A percentile compares a stretch with the other conserved stretches of the same genome.
Conservation (phyloP, 169 alveolate species). For the Eimeria necatrix region DNA sequence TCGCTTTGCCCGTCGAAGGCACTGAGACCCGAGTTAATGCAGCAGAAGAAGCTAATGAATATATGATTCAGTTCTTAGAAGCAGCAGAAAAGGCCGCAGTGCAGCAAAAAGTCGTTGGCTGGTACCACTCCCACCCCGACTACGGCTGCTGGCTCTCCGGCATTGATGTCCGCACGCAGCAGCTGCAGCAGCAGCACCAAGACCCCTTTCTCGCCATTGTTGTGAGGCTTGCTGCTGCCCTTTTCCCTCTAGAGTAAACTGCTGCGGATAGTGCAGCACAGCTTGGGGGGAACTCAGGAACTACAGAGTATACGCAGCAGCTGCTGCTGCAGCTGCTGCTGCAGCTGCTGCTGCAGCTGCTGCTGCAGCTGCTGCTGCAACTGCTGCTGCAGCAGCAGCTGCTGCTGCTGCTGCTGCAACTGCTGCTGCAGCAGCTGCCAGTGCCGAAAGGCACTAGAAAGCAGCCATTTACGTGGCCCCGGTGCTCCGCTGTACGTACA, state of each 20-base stretch:
- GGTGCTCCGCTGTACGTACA: constrained; percentile 15
- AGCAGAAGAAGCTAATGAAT: constrained; percentile 89
- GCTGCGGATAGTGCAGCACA: too few species aligned
- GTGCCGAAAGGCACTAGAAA: background rate
- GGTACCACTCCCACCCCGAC: constrained; percentile 97
- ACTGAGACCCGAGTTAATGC: constrained; percentile 95
- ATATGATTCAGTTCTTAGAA: constrained; percentile 83
- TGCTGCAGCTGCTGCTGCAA: too few species aligned
- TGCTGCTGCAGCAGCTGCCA: too few species aligned
- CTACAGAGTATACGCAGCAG: too few species aligned
- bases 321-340: too few species aligned
- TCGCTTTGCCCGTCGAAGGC: constrained; percentile 95
- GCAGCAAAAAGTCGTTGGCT: constrained; percentile 91
- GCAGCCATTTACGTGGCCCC: background rate
- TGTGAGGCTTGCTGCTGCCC: constrained; percentile 33
- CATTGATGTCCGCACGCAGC: constrained; percentile 90
- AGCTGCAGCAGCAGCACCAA: constrained; percentile 89
- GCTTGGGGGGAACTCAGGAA: too few species aligned
- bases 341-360: too few species aligned
- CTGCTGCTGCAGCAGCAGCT: too few species aligned
- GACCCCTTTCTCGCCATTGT: constrained; percentile 95
- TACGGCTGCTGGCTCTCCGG: constrained; percentile 95
- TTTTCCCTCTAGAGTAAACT: background rate
- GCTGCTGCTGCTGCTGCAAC: too few species aligned
- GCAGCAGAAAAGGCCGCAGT: constrained; percentile 46